Conservation (phyloP, 345 rosid species). For the Eutrema japonicum region DNA sequence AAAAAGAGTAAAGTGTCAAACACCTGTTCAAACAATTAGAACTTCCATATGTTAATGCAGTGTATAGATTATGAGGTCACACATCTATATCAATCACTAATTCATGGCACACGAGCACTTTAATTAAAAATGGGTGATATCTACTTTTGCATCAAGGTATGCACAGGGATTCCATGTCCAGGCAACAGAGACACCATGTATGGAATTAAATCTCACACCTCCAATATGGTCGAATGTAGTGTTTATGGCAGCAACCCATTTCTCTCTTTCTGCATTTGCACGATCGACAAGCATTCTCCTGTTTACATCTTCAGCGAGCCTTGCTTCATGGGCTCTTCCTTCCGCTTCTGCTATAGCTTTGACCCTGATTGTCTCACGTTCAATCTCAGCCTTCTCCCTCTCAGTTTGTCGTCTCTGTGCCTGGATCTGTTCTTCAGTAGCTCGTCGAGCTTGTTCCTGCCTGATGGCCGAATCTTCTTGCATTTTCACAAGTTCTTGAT, state of each 20-base stretch:
- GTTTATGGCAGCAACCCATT: constrained; percentile 97
- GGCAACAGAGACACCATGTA: neutral
- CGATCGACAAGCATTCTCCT: constrained; percentile 88
- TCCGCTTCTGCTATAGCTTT: constrained; percentile 97
- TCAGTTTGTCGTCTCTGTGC: constrained; percentile 91
- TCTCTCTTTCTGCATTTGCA: constrained; percentile 98
- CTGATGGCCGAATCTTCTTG: constrained; percentile 94
- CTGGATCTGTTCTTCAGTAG: constrained; percentile 98
- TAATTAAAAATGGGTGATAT: neutral
- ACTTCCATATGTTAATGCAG: constrained; percentile 20
- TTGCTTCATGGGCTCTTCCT: constrained; percentile 98
- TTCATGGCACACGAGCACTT: neutral
- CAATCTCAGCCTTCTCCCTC: constrained; percentile 97
- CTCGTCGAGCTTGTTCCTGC: constrained; percentile 92
- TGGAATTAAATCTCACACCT: constrained; percentile 51
- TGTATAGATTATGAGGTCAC: neutral
- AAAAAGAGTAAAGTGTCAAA: constrained; percentile 38
- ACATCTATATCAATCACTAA: constrained; percentile 13
- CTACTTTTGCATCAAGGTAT: constrained; percentile 9
- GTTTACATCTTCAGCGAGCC: constrained; percentile 97
- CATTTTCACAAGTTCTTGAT: constrained; percentile 92
- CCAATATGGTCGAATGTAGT: constrained; percentile 97
- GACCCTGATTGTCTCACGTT: constrained; percentile 94
- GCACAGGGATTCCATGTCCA: constrained; percentile 1
- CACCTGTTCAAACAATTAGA: constrained; percentile 12